Percentiles rank a stretch among this genome's conserved stretches.
Conservation (phyloP, 352 stramenopile species). For the Peronosclerospora sorghi region DNA sequence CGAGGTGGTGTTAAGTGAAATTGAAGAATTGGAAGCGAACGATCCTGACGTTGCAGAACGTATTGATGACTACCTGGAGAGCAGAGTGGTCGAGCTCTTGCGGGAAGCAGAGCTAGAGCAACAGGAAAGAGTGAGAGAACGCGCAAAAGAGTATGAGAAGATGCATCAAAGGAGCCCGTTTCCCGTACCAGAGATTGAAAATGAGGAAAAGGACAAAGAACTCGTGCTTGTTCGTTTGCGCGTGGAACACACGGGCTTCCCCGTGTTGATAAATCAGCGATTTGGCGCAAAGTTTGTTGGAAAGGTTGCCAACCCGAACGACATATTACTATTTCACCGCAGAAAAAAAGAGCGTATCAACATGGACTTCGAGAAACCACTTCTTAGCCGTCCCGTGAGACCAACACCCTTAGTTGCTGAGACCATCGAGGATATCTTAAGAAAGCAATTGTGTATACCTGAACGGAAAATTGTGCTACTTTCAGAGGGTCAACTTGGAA, state of each 20-base stretch:
- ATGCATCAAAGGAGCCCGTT: constrained; percentile 24
- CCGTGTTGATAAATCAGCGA: constrained; percentile 76
- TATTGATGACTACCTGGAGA: constrained; percentile 57
- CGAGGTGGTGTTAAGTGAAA: constrained; percentile 81
- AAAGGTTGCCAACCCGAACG: constrained; percentile 81
- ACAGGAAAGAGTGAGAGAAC: constrained; percentile 8
- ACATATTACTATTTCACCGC: constrained; percentile 77
- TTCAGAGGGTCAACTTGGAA: constrained; percentile 48
- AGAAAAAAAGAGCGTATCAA: constrained; percentile 48
- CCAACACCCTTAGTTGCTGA: constrained; percentile 50
- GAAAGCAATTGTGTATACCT: constrained; percentile 41
- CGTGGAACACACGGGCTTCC: constrained; percentile 85
- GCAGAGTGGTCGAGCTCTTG: constrained; percentile 58
- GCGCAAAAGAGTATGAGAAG: constrained; percentile 14
- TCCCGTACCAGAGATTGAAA: constrained; percentile 9
- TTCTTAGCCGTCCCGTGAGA: constrained; percentile 36
- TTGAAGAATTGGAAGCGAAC: constrained; percentile 86
- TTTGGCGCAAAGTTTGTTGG: constrained; percentile 81
- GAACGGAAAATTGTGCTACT: constrained; percentile 73
- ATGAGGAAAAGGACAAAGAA: constrained; percentile 21
- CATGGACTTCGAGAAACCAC: constrained; percentile 21
- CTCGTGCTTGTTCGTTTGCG: constrained; percentile 74
- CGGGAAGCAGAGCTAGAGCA: constrained; percentile 42
- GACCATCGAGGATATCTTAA: constrained; percentile 73
- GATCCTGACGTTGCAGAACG: constrained; percentile 74